These are phyloP conservation scores for Zygosaccharomyces sapae DNA, from an alignment of 1,139 yeast species.

Conservation along the genomic window DNA sequence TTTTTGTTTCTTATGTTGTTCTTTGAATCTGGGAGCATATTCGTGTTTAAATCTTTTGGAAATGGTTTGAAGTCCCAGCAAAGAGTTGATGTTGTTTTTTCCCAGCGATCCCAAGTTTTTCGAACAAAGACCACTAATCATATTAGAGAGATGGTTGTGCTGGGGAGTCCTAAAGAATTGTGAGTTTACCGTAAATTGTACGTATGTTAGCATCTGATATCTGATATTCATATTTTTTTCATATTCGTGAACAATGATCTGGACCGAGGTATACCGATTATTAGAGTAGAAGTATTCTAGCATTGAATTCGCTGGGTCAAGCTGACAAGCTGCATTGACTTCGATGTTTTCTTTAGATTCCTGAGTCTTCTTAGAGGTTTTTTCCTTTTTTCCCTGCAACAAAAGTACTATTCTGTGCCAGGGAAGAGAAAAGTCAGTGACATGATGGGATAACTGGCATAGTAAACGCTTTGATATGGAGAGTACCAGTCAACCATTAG, in stretches of 20 bases:
- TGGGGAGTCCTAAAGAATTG: not conserved
- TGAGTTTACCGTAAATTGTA: no score
- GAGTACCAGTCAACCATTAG: no score
- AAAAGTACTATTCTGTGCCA: no score
- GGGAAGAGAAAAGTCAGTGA: no score
- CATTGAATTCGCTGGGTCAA: no score
- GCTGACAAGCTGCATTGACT: not conserved
- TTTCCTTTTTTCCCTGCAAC: no score
- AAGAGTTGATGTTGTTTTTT: not conserved
- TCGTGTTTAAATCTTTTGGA: constrained; percentile 65
- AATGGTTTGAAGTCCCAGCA: constrained; percentile 2
- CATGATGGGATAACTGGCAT: no score
- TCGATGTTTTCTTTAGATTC: no score
- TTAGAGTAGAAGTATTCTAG: not conserved
- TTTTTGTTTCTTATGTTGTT: constrained; percentile 77
- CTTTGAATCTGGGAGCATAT: constrained; percentile 77
- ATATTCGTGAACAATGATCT: not conserved
- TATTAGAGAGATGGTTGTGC: not conserved
- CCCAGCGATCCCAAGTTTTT: not conserved
- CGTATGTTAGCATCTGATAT: no score
- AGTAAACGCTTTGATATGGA: no score
- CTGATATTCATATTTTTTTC: not conserved
- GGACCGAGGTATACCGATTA: not conserved
- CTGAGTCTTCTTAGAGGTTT: no score
- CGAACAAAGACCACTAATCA: not conserved